Evolutionary conservation across 2,329 filamentous ascomycete genomes (phyloP), one percentile per base, ranked within the genome.

Genomic region (Fusarium acutatum): DNA sequence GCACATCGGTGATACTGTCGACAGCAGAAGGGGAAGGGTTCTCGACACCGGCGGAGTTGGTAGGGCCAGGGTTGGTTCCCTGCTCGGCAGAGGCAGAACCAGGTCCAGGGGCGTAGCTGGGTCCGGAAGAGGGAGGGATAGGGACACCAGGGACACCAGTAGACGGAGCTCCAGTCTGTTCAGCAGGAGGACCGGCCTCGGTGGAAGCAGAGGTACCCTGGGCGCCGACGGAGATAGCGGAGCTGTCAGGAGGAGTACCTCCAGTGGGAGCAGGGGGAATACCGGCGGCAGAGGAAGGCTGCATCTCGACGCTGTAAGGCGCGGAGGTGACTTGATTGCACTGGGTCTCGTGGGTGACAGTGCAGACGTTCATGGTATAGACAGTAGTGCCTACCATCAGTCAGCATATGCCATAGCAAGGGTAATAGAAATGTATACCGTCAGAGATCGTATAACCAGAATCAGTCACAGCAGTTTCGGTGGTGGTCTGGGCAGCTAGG

Each of bases 301-400:
- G 69, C 32, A 44, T 64, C 17, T 64, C 60, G 28, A 58, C 70
- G 46, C 65, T 50, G 24, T 34, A 50, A 10, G 44, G 77, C 44
- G 75, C 81, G 32, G 80, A 80, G 56, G 79, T 73, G 53, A 77
- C 75, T 52, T 79, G 67, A 37, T 76, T 69, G 75, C 82, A 84
- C 59, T 77, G 71, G 37, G 82, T 83, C 63, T 77, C 78, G 34
- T 81, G 77, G 34, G 82, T 71, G 56, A 83, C 66, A 69, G 78
- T 79, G 78, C 82, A 84, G 60, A 81, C 71, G 74, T 82, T 83
- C 72, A 82, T 78, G 34, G 81, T 79, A 71, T 81, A 80, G 47
- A 83, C 69, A 35, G 81, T 59, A 28, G 74, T 71, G 6, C 81
- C 81, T 83, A 47, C 26, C 13, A 13, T 59, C 44, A 50, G 64